Conservation (phyloP, 805 yeast species). For the Isabelozyma pseudorhagii region DNA sequence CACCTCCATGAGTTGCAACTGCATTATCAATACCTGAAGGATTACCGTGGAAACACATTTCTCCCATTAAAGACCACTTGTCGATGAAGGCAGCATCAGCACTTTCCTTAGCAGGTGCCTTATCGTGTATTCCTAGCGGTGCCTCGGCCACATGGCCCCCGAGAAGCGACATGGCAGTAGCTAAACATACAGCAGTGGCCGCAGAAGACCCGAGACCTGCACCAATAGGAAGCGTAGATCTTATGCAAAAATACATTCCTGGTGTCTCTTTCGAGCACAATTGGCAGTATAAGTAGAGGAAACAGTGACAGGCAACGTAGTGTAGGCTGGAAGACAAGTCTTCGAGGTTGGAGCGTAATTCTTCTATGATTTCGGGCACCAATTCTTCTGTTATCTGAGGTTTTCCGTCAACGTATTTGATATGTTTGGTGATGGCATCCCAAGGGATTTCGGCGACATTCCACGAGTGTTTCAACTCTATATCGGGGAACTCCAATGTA, state of each 20-base stretch:
- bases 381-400: conserved; percentile 50
- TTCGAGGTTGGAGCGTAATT: conserved; percentile 42
- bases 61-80: conserved; percentile 89
- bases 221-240: conserved; percentile 89
- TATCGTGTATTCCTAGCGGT: conserved; percentile 26
- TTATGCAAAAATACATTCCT: conserved; percentile 60
- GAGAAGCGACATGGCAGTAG: conserved; percentile 65
- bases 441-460: conserved; percentile 58
- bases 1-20: conserved; percentile 95
- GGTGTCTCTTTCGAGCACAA: conserved; percentile 46
- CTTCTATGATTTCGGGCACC: conserved; percentile 54
- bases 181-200: conserved; percentile 77
- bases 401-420: conserved; percentile 14
- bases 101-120: conserved; percentile 19
- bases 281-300: conserved; percentile 70
- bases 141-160: conserved; percentile 54
- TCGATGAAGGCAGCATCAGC: conserved; percentile 63
- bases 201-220: conserved; percentile 98
- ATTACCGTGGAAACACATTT: conserved; percentile 91
- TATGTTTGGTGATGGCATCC: conserved; percentile 29
- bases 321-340: conserved; percentile 56
- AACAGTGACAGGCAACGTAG: conserved; percentile 76
- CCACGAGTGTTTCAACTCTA: conserved; percentile 67
- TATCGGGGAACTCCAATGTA: conserved; percentile 78
- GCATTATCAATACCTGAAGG: conserved; percentile 97